Conservation (phyloP, 139 green algal genomes). For the Picochlorum sp. region DNA sequence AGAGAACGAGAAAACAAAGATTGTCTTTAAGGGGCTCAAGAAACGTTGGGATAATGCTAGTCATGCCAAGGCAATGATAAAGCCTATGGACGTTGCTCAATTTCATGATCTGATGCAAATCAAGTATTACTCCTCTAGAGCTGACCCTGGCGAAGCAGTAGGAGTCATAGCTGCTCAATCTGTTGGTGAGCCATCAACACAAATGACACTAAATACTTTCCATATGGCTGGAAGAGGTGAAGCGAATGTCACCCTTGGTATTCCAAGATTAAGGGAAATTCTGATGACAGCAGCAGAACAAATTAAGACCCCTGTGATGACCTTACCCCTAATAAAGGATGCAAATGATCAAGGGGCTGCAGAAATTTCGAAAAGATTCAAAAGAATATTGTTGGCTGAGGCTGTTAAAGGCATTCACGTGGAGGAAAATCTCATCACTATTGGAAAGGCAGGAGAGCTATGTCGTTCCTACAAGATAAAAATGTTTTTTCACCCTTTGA, state of each 20-base stretch:
- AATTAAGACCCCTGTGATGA: constrained; percentile 93
- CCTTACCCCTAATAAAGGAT: constrained; percentile 54
- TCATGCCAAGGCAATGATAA: constrained; percentile 4
- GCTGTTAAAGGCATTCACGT: constrained; percentile 45
- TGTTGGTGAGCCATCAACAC: constrained; percentile 95
- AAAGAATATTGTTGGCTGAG: constrained; percentile 73
- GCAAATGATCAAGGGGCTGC: not conserved
- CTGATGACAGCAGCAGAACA: constrained; percentile 83
- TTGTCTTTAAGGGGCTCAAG: constrained; percentile 12
- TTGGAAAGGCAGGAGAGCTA: constrained; percentile 6
- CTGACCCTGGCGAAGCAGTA: constrained; percentile 74
- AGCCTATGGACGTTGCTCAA: constrained; percentile 15
- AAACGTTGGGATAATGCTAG: constrained; percentile 12
- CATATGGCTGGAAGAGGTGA: constrained; percentile 81
- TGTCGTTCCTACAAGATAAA: constrained; percentile 30
- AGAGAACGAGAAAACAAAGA: constrained; percentile 31
- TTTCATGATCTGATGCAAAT: constrained; percentile 68
- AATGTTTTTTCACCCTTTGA: constrained; percentile 31
- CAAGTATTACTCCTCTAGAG: constrained; percentile 71
- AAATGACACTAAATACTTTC: constrained; percentile 97
- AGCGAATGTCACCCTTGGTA: constrained; percentile 98
- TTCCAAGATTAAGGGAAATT: constrained; percentile 94
- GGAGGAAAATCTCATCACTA: constrained; percentile 39
- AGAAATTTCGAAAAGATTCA: constrained; percentile 59
- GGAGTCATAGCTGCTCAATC: constrained; percentile 91